phyloP scores from a whole-genome alignment of 306 rosid genomes.

The Cucurbita argyrosperma region DNA sequence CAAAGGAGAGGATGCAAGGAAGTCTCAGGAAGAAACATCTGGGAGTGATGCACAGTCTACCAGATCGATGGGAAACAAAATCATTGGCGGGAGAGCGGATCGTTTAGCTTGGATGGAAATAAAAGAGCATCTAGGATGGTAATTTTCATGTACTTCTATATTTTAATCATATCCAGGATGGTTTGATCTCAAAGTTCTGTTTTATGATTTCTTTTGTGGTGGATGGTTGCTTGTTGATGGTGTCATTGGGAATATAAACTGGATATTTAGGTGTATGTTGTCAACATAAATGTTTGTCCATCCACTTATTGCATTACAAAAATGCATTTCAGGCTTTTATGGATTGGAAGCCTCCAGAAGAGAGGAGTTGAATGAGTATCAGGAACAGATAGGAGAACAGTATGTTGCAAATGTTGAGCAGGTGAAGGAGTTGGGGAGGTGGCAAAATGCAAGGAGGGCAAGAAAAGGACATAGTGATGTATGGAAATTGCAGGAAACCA shows the following conservation, averaged over 20 bases:
- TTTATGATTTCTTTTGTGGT: background rate
- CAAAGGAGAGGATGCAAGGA: conserved; percentile 30
- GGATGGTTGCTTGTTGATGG: background rate
- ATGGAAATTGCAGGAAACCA: conserved; percentile 87
- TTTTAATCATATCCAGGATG: conserved; percentile 1
- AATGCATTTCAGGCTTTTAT: conserved; percentile 44
- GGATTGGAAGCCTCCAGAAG: conserved; percentile 81
- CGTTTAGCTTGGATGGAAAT: conserved; percentile 43
- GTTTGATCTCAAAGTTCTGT: background rate
- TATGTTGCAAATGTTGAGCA: conserved; percentile 62
- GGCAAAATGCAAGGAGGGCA: conserved; percentile 81
- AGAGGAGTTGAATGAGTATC: conserved; percentile 72
- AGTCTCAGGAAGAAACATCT: conserved; percentile 12
- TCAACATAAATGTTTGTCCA: no score
- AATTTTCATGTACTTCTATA: background rate
- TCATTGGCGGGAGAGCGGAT: conserved; percentile 34
- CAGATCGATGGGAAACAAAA: conserved; percentile 27
- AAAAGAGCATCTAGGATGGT: conserved; percentile 43
- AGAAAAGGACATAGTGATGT: conserved; percentile 44
- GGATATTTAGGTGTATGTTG: background rate
- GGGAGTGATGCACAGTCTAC: conserved; percentile 10
- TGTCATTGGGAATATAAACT: background rate
- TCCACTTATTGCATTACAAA: background rate
- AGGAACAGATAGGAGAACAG: conserved; percentile 84
- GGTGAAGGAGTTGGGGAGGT: conserved; percentile 71